Base-by-base conservation (phyloP, 768 basidiomycete species). In the Leccinellum luteum region DNA sequence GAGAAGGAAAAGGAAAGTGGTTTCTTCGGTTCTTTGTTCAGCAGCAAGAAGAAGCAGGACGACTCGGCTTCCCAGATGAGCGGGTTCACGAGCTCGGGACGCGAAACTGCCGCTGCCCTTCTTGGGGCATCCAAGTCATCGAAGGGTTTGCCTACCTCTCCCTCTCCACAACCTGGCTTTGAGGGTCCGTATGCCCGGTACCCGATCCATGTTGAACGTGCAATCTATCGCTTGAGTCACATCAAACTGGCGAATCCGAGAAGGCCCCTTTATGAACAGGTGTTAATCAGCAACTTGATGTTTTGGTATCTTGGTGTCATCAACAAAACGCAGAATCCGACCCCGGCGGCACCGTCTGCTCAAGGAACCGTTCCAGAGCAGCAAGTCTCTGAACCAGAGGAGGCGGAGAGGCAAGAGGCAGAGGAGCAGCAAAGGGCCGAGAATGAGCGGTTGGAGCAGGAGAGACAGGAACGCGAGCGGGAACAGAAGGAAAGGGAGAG, bases 241-340 rank as follows among this genome's bases (percentile, higher is more conserved):
- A 99, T 99, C 80, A 99, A 99, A 74, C 80, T 99, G 47, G 97
- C 97, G 21, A 99, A 98, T 74, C 95, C 97, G 9, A 82, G 97
- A 57, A 82, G 97, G 47, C 95, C 97, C 27, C 79, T 99, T 17
- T 98, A 97, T 67, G 97, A 99, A 77, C 97, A 99, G 73, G 97
- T 90, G 54, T 77, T 92, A 56, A 93, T 92, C 72, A 92, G 89
- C 69, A 94, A 94, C 69, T 77, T 94, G 66, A 97, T 96, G 93
- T 98, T 99, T 80, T 99, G 97, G 97, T 99, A 98, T 71, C 81
- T 99, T 35, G 93, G 95, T 13, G 87, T 98, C 63, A 98, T 98
- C 75, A 97, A 98, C 74, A 94, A 96, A 74, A 84, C 92, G 19
- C 88, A 87, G 66, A 81, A 68, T 52, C 76, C 79, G 14, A 69